phyloP scores from a whole-genome alignment of 2,329 filamentous ascomycete genomes.

The Proliferodiscus dingleyae region DNA sequence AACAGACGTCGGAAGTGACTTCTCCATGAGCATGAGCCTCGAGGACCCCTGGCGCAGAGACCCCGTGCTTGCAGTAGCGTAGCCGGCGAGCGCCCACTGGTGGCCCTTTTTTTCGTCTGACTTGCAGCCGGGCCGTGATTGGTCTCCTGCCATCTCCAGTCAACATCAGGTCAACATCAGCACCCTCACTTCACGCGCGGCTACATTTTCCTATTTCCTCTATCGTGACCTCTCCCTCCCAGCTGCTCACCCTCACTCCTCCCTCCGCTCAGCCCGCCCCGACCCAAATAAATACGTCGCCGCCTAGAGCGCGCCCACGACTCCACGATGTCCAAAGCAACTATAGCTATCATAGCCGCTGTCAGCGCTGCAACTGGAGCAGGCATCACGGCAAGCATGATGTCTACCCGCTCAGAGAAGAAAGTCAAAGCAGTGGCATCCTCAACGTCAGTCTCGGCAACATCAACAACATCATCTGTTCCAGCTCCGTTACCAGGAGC shows the following conservation, averaged over 20 bases:
- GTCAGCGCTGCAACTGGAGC: conserved; percentile 73
- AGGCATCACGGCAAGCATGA: conserved; percentile 65
- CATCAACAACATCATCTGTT: conserved; percentile 27
- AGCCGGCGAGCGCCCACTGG: no score
- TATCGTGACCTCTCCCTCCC: conserved; percentile 17
- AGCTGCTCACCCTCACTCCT: conserved; percentile 7
- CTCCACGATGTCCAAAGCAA: conserved; percentile 69
- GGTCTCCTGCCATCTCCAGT: conserved; percentile 15
- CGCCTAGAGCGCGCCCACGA: not conserved
- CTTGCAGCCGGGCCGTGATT: no score
- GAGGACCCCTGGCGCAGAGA: no score
- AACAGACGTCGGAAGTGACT: no score
- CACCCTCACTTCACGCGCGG: conserved; percentile 20
- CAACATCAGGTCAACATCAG: conserved; percentile 15
- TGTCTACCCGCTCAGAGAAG: conserved; percentile 50
- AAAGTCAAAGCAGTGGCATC: conserved; percentile 33
- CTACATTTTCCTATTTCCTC: no score
- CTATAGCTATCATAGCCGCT: conserved; percentile 69
- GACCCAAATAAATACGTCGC: conserved; percentile 18
- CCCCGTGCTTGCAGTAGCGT: no score
- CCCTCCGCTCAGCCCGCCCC: not conserved
- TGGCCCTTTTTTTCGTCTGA: no score
- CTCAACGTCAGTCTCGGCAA: conserved; percentile 19
- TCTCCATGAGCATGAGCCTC: no score
- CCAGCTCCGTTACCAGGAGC: conserved; percentile 26